A percentile compares a stretch with the other conserved stretches of the same genome.
Evolutionary conservation across 192 early-diverging fungal species (phyloP).

Genomic region (Umbelopsis sp.): DNA sequence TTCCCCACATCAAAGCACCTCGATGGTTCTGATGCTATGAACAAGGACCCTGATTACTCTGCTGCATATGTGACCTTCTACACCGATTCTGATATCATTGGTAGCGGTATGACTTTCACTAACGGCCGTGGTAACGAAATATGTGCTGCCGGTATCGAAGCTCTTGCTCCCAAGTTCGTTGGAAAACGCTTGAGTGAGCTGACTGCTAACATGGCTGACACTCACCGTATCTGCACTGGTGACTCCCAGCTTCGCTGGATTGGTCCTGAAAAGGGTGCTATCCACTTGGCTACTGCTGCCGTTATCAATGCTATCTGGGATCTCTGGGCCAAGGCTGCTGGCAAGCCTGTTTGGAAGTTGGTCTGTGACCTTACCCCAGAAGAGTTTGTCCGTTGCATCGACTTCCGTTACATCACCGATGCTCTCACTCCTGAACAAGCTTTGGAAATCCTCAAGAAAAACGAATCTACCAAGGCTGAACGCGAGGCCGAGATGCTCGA

Average conservation of each 20-base stretch:
- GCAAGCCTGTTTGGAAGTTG: slow-evolving; percentile 50
- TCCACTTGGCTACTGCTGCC: slow-evolving; percentile 45
- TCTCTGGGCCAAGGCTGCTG: slow-evolving; percentile 45
- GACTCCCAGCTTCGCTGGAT: slow-evolving; percentile 47
- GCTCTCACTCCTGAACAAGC: slow-evolving; percentile 46
- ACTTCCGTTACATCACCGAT: slow-evolving; percentile 51
- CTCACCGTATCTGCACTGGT: slow-evolving; percentile 38
- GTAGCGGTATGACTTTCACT: slow-evolving; percentile 45
- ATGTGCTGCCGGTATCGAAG: slow-evolving; percentile 38
- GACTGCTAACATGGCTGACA: slow-evolving; percentile 35
- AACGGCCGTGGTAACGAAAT: slow-evolving; percentile 44
- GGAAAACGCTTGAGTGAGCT: slow-evolving; percentile 30
- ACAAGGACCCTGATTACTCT: slow-evolving; percentile 47
- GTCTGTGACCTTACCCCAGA: slow-evolving; percentile 47
- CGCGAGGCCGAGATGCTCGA: slow-evolving; percentile 39
- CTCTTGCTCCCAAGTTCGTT: slow-evolving; percentile 39
- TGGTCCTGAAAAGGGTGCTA: slow-evolving; percentile 48
- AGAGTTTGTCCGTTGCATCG: slow-evolving; percentile 43
- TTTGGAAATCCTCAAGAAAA: slow-evolving; percentile 41
- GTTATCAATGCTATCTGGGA: slow-evolving; percentile 53
- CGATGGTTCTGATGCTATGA: slow-evolving; percentile 49
- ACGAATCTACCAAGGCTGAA: slow-evolving; percentile 40
- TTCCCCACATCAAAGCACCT: slow-evolving; percentile 44
- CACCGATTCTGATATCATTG: slow-evolving; percentile 26
- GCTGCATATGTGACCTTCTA: slow-evolving; percentile 46